These are phyloP conservation scores for Wolfiporia cocos DNA, from an alignment of 1,284 basidiomycete species.

Conservation along the genomic window DNA sequence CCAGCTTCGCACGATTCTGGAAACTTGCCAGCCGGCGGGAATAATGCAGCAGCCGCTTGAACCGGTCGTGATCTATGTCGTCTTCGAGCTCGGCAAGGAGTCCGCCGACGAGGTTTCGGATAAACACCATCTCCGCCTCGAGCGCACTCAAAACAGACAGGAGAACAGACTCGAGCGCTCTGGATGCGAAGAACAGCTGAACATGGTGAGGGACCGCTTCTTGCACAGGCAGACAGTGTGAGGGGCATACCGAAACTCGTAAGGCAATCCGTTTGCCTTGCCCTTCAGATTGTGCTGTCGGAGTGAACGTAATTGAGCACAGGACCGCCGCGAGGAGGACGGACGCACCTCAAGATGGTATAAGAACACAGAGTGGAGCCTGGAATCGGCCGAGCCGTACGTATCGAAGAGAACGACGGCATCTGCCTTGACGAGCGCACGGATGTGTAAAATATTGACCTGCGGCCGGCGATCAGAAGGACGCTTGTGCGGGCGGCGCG, in stretches of 20 bases:
- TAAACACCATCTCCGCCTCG: constrained; percentile 91
- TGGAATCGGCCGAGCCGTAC: constrained; percentile 79
- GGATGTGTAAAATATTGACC: constrained; percentile 92
- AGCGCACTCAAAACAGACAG: constrained; percentile 85
- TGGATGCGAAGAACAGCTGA: constrained; percentile 26
- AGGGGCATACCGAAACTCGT: constrained; percentile 77
- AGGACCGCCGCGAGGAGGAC: neutral
- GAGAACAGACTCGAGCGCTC: constrained; percentile 86
- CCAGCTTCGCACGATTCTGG: constrained; percentile 82
- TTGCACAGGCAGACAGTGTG: constrained; percentile 3
- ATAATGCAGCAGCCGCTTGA: constrained; percentile 87
- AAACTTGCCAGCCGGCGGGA: constrained; percentile 82
- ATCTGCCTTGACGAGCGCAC: constrained; percentile 92
- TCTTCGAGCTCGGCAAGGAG: constrained; percentile 89
- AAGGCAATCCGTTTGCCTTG: constrained; percentile 63
- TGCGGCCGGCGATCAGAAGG: constrained; percentile 23
- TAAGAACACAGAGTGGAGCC: constrained; percentile 81
- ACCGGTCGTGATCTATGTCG: constrained; percentile 89
- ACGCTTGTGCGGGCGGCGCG: constrained; percentile 3
- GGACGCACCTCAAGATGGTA: constrained; percentile 77
- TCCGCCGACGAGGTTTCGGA: constrained; percentile 81
- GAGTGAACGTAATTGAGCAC: constrained; percentile 6
- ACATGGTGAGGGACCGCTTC: constrained; percentile 13
- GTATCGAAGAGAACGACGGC: constrained; percentile 91
- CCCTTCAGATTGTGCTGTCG: constrained; percentile 74